Percentiles rank a stretch among this genome's conserved stretches.
Conservation (phyloP, 352 stramenopile genomes). For the Bremia lactucae region DNA sequence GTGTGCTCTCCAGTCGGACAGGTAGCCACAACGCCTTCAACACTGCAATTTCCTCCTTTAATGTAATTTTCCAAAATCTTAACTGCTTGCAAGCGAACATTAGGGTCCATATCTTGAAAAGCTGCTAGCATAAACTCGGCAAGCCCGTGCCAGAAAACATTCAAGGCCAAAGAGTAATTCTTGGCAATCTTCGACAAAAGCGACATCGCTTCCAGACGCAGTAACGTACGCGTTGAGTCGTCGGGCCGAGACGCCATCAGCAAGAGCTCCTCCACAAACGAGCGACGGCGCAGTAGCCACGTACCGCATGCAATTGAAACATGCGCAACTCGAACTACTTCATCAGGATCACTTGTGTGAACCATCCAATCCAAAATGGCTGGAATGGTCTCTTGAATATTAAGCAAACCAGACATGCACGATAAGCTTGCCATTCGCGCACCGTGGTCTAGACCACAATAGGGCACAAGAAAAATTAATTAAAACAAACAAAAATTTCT, state of each 20-base stretch:
- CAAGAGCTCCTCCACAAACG: conserved; percentile 73
- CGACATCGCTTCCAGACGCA: conserved; percentile 75
- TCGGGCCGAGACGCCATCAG: conserved; percentile 50
- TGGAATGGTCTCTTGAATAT: conserved; percentile 52
- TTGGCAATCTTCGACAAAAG: conserved; percentile 78
- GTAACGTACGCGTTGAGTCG: conserved; percentile 35
- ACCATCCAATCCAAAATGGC: conserved; percentile 68
- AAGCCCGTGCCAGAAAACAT: conserved; percentile 50
- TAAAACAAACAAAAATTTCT: not conserved
- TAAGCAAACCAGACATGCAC: conserved; percentile 68
- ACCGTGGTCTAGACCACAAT: conserved; percentile 42
- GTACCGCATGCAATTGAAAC: conserved; percentile 59
- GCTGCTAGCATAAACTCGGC: conserved; percentile 69
- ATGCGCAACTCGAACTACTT: conserved; percentile 40
- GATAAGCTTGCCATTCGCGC: conserved; percentile 71
- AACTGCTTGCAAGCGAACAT: conserved; percentile 76
- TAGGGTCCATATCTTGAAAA: conserved; percentile 79
- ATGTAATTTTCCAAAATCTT: conserved; percentile 87
- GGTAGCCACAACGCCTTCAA: conserved; percentile 1
- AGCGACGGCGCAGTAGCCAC: conserved; percentile 35
- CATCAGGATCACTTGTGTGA: conserved; percentile 31
- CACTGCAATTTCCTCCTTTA: conserved; percentile 38
- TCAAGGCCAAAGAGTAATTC: conserved; percentile 72
- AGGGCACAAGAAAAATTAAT: not conserved
- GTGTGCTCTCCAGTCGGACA: not conserved